A percentile compares a stretch with the other conserved stretches of the same genome.
Conservation (phyloP, 2,329 filamentous ascomycete genomes). For the Leptographium lundbergii region DNA sequence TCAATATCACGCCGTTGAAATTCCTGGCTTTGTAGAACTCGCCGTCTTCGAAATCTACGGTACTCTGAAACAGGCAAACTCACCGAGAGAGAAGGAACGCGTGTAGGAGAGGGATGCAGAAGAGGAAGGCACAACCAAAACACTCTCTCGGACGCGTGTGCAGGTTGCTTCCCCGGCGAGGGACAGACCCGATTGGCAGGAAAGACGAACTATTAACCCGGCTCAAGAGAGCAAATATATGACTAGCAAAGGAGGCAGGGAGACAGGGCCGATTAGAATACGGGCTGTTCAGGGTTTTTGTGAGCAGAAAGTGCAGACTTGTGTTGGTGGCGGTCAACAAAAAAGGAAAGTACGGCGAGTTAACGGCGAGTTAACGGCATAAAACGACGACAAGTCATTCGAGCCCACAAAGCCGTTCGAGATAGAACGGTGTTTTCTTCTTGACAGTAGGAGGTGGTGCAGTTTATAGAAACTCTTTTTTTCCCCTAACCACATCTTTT, state of each 20-base stretch:
- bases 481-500: neutral
- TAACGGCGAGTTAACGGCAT: too few relatives aligned
- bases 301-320: neutral
- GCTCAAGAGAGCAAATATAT: neutral
- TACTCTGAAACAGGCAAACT: neutral
- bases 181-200: too few relatives aligned
- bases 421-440: neutral
- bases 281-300: neutral
- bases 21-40: neutral
- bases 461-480: neutral
- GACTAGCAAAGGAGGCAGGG: neutral
- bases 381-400: neutral
- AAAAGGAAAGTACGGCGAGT: too few relatives aligned
- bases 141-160: neutral
- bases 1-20: too few relatives aligned
- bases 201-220: neutral
- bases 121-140: neutral
- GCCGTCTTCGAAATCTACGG: neutral
- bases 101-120: neutral
- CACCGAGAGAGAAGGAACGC: neutral
- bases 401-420: neutral
- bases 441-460: neutral
- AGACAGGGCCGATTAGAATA: neutral
- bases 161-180: neutral
- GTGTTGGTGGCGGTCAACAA: neutral